Evolutionary conservation across 2,329 filamentous ascomycete species (phyloP), one percentile per base, ranked within the genome.

Genomic region (Fusarium neocosmosporiellum): DNA sequence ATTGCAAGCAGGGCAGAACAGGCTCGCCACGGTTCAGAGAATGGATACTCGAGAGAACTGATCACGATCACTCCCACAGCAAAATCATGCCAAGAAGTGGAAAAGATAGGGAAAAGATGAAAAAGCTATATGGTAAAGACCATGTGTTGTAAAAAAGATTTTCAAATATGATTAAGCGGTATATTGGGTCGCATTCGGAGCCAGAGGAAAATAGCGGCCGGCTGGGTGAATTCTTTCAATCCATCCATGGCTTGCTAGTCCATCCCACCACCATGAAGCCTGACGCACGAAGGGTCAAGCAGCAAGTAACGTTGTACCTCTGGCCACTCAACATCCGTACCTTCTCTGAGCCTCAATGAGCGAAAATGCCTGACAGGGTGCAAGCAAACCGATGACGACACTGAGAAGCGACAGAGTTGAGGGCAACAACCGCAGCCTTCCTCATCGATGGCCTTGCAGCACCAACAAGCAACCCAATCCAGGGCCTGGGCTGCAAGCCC

Each of bases 181-280:
- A 27, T 18, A 13, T 31, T 31, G 46, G 27, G 46, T 31, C 46
- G 18, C 46, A 53, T 53, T 53, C 46, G 46, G 46, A 31, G 46
- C 27, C 27, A 53, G 27, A 53, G 46, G 27, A 20, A 50, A 53
- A 53, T 53, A 53, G 46, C 46, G 46, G 46, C 46, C 27, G 46
- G 27, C 11, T n/a, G 11, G 46, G 46, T 53, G 27, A 53, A 53
- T 53, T 53, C 24, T 53, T 53, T 53, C 46, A 53, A 18, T 53
- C 46, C 46, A 53, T 53, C 46, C 41, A 27, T 46, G 41, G 46
- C 46, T 53, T 53, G 46, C 46, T 31, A 57, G 65, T 64, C 67
- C 65, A 73, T 67, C 65, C 71, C 73, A 75, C 73, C 75, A 77
- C 65, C 64, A 73, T 71, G 60, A 75, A 31, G 46, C 46, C 46